Evolutionary conservation across 2,329 filamentous ascomycete species (phyloP), one percentile per base, ranked within the genome.

Genomic region (Didymella segeticola): DNA sequence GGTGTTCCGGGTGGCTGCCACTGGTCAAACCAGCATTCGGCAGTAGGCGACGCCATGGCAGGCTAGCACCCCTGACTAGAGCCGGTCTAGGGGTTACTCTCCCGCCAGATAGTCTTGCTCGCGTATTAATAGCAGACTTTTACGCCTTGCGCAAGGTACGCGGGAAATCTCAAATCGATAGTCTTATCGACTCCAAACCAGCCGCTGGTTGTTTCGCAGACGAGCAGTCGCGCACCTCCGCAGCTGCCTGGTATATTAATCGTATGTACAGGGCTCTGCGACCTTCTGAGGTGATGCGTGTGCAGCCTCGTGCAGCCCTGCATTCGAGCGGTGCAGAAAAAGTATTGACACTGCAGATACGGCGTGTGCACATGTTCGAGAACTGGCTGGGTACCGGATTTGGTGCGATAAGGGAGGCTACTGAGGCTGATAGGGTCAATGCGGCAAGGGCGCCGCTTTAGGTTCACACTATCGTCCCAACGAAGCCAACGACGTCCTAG

Each of bases 141-240:
- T 43, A 30, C 17, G 31, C 15, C 43, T 27, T 42, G 25, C 27
- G 41, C 47, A 52, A 53, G 51, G 50, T 43, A 53, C 45, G 43
- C 43, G 36, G 19, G 39, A 52, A 48, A 56, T 53, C 39, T 53
- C 43, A 53, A 56, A 53, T 53, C 53, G 48, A 56, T 56, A 56
- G 53, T 56, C 23, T 53, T 52, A 45, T 43, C 43, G 22, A 36
- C 29, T n/a, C n/a, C 26, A 39, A 33, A 27, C 41, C 45, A 41
- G 47, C 29, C 37, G 36, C 41, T 43, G 33, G 23, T 39, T 29
- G 29, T 49, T 34, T 33, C n/a, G 27, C 17, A 49, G 45, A 22
- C 29, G 34, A 36, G 25, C 14, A 20, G 39, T 49, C 51, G 45
- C 41, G 23, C 14, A 41, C 41, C 23, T 20, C 39, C 41, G 51